Evolutionary conservation across 805 yeast genomes (phyloP), one percentile per base, ranked within the genome.

Genomic region (Candida ovalis): DNA sequence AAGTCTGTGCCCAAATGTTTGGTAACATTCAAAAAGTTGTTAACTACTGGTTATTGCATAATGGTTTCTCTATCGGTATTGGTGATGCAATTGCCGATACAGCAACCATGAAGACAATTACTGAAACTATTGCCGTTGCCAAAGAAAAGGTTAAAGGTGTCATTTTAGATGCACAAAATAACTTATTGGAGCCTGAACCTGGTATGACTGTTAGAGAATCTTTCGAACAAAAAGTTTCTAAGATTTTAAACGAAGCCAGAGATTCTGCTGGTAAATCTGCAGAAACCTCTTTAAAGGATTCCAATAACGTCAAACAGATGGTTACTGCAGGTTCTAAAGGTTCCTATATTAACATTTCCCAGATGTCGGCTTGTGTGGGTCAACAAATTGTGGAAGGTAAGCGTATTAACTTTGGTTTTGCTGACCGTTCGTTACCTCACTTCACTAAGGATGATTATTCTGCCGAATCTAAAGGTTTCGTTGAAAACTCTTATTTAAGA

Each of bases 131-230:
- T 68, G 84, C 88, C 44, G 88, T 84, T 52, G 99, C 99, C 15
- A 95, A 95, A 69, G 80, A 78, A 41, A 89, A 92, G 73, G 99
- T 94, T 36, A 97, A 92, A 65, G 94, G 87, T 60, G 92, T 92
- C 46, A 92, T 94, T 51, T 71, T 80, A 58, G 96, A 89, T 63
- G 99, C 98, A 2, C 98, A 94, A 67, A 84, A 80, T 40, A 92
- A 94, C 63, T 75, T 77, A 51, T 75, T 94, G 57, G 88, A 89
- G 38, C 96, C 97, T 27, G 97, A 94, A 66, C 98, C 97, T 27
- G 99, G 99, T 86, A 94, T 94, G 99, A 94, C 99, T 2, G 77
- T 94, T 58, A 86, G 99, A 73, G 99, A 94, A 70, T 90, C 98
- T 18, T 94, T 94, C 62, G 99, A 94, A 74, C 97, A 91, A 70